Evolutionary conservation across 106 monocot species (phyloP).

Genomic region (Dendrobium chrysotoxum): DNA sequence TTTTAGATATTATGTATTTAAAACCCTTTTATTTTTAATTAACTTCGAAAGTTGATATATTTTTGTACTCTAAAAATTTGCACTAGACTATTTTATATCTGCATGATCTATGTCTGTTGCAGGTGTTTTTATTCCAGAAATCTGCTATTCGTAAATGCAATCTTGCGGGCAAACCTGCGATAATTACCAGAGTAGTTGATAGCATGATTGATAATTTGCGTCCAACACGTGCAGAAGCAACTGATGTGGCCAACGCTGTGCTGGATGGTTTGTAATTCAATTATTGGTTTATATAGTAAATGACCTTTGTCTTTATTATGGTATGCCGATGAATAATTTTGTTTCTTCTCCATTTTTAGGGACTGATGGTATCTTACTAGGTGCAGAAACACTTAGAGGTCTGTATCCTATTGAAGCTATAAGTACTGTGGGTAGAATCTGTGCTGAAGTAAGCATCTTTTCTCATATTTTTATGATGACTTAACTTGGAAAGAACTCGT

Average conservation of each 20-base stretch:
- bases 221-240: conserved; percentile 88
- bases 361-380: conserved; percentile 64
- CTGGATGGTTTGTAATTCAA: conserved; percentile 48
- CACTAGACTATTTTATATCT: not conserved
- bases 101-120: conserved; percentile 8
- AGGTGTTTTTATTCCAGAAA: conserved; percentile 75
- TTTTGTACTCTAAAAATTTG: not conserved
- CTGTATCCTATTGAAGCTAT: conserved; percentile 72
- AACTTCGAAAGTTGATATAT: not conserved
- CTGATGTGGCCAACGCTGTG: conserved; percentile 84
- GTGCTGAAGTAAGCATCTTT: conserved; percentile 51
- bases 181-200: conserved; percentile 77
- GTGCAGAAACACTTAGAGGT: conserved; percentile 68
- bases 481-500: not conserved
- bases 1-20: too few species aligned
- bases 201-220: conserved; percentile 77
- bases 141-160: conserved; percentile 63
- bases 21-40: not conserved
- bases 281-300: not conserved
- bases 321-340: not conserved
- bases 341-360: conserved; percentile 27
- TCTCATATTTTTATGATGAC: not conserved
- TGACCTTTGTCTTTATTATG: not conserved
- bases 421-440: conserved; percentile 61
- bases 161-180: conserved; percentile 67